These are phyloP conservation scores for Kodamaea suecica DNA, from an alignment of 1,139 yeast species.

Conservation along the genomic window DNA sequence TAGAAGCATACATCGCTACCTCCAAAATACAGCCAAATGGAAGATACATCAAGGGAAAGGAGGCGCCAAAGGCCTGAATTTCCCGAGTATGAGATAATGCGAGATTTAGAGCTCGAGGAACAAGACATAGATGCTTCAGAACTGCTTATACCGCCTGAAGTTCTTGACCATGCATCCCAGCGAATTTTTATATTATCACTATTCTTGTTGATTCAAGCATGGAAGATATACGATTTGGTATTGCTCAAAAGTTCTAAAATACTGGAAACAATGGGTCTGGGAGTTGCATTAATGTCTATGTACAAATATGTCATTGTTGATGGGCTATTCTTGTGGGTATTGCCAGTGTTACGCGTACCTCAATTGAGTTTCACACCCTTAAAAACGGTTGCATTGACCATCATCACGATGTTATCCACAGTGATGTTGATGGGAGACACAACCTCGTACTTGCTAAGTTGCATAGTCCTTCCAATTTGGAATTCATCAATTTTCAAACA, in stretches of 20 bases:
- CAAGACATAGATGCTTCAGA: constrained; percentile 10
- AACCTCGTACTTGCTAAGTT: constrained; percentile 34
- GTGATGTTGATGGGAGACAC: constrained; percentile 42
- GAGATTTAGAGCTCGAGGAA: constrained; percentile 4
- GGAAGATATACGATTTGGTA: constrained; percentile 72
- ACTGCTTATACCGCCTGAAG: constrained; percentile 45
- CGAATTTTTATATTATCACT: constrained; percentile 60
- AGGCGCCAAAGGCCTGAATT: constrained; percentile 1
- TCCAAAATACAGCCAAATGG: background rate
- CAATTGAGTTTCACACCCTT: constrained; percentile 60
- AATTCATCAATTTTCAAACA: constrained; percentile 38
- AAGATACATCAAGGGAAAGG: background rate
- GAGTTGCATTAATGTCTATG: constrained; percentile 58
- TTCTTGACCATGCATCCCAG: constrained; percentile 81
- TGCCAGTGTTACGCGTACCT: constrained; percentile 77
- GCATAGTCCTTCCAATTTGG: constrained; percentile 43
- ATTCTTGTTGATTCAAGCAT: constrained; percentile 73
- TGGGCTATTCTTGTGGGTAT: constrained; percentile 60
- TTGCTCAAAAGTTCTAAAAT: constrained; percentile 26
- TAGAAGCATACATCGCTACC: background rate
- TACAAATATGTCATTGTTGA: constrained; percentile 73
- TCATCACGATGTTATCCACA: constrained; percentile 35
- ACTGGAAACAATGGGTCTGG: constrained; percentile 7
- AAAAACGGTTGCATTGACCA: constrained; percentile 44
- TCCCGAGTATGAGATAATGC: background rate